Evolutionary conservation across 2,329 filamentous ascomycete genomes (phyloP), one percentile per base, ranked within the genome.

Genomic region (Alternaria hordeiaustralica): DNA sequence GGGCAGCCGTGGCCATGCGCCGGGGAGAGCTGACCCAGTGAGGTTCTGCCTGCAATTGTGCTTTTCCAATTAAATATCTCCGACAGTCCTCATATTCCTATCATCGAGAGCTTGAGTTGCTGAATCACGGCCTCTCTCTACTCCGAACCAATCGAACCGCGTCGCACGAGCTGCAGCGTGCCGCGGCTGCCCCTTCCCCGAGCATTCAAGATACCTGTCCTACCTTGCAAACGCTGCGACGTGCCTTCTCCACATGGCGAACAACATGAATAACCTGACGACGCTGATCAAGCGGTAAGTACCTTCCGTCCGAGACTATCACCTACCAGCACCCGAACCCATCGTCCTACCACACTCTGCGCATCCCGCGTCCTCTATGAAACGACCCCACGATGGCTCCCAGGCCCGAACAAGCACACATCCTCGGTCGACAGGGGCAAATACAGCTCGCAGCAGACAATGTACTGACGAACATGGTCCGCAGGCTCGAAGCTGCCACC

Each of bases 281-380:
- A 99, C 96, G 58, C 88, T 99, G 76, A 97, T 99, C 85, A 99
- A 99, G 88, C 90, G 96, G 96, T 98, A 88, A 74, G 88, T 83
- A 26, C 45, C 33, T 53, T 59, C 65, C 55, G 43, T 44, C 26
- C 57, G 51, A 28, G 58, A 63, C 36, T 26, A 30, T 36, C 18
- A 55, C 30, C 23, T 33, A 18, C 23, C 15, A 23, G 28, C 18
- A 21, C 13, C 7, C 53, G 13, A n/a, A 53, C 33, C 58, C 46
- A 18, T 36, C 33, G n/a, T n/a, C 46, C 15, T 50, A 45, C 47
- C 50, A 58, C 43, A 51, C 25, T 25, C 49, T 36, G 50, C 43
- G 10, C 20, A 23, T 56, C 53, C 36, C 18, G 23, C 26, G 15
- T 47, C 25, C 28, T 33, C 53, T 44, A 63, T 57, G 26, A 59